A percentile compares a stretch with the other conserved stretches of the same genome.
Evolutionary conservation across 75 land plant species (phyloP).

Genomic region (Cupressus sempervirens): DNA sequence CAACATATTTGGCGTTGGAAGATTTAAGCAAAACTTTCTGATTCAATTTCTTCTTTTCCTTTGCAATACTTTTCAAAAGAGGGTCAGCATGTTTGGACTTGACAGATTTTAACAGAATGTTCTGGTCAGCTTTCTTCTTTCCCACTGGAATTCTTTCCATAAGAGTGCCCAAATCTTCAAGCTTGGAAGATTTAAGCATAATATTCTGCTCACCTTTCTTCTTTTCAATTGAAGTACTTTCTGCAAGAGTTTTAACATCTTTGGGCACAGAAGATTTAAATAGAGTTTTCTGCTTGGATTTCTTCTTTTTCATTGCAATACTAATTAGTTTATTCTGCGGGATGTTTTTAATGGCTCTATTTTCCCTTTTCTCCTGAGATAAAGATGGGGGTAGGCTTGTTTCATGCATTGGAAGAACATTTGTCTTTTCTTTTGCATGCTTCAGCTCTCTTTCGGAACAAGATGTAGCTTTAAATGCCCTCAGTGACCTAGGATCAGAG

Average conservation of each 20-base stretch:
- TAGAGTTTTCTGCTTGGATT: background rate
- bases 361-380: background rate
- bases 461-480: background rate
- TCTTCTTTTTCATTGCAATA: background rate
- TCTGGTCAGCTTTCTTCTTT: background rate
- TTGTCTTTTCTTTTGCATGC: background rate
- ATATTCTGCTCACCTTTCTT: background rate
- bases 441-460: background rate
- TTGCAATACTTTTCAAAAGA: background rate
- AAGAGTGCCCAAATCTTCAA: background rate
- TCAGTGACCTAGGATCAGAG: background rate
- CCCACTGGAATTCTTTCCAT: background rate
- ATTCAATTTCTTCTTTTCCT: background rate
- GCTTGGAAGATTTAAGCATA: background rate
- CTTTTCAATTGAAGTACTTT: background rate
- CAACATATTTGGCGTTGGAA: background rate
- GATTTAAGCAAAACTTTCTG: background rate
- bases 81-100: background rate
- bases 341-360: constrained; percentile 1
- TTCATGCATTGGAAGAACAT: constrained; percentile 2
- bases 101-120: background rate
- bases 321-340: constrained; percentile 3
- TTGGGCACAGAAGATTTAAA: background rate
- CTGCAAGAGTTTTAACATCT: background rate
- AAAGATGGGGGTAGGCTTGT: background rate